Percentiles rank a stretch among this genome's conserved stretches.
Conservation (phyloP, 2,329 filamentous ascomycete species). For the Exophiala lecanii-corni region DNA sequence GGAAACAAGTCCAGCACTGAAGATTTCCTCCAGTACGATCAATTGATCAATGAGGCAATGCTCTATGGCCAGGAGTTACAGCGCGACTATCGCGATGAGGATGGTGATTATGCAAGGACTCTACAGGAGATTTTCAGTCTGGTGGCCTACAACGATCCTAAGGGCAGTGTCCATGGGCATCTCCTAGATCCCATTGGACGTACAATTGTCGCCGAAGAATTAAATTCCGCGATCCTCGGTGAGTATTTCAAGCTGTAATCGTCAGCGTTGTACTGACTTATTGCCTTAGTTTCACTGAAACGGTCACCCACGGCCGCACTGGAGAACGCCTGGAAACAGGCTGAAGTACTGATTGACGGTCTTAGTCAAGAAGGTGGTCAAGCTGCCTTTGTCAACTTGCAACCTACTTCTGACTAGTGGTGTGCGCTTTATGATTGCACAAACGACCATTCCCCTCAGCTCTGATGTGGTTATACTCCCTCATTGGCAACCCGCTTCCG, state of each 20-base stretch:
- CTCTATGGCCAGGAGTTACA: conserved; percentile 74
- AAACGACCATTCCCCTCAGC: too few species aligned
- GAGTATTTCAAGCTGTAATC: conserved; percentile 34
- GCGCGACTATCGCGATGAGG: conserved; percentile 69
- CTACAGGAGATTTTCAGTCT: conserved; percentile 83
- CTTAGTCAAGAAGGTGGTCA: conserved; percentile 73
- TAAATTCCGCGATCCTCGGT: conserved; percentile 92
- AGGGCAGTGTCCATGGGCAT: conserved; percentile 70
- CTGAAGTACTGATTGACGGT: conserved; percentile 77
- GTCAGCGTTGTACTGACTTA: conserved; percentile 19
- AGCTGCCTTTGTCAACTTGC: conserved; percentile 74
- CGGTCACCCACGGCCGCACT: conserved; percentile 83
- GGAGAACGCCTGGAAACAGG: conserved; percentile 81
- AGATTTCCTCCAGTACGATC: conserved; percentile 34
- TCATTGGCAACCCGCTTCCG: too few species aligned
- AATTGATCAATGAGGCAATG: conserved; percentile 65
- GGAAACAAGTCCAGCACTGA: conserved; percentile 28
- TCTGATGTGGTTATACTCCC: too few species aligned
- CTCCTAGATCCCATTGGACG: conserved; percentile 72
- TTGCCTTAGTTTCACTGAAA: conserved; percentile 69
- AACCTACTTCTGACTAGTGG: conserved; percentile 10
- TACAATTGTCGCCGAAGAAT: conserved; percentile 77
- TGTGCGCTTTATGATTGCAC: too few species aligned
- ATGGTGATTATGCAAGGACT: conserved; percentile 65
- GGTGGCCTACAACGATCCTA: conserved; percentile 78